phyloP scores from a whole-genome alignment of 495 filamentous ascomycete genomes.

The Penicillium desertorum region DNA sequence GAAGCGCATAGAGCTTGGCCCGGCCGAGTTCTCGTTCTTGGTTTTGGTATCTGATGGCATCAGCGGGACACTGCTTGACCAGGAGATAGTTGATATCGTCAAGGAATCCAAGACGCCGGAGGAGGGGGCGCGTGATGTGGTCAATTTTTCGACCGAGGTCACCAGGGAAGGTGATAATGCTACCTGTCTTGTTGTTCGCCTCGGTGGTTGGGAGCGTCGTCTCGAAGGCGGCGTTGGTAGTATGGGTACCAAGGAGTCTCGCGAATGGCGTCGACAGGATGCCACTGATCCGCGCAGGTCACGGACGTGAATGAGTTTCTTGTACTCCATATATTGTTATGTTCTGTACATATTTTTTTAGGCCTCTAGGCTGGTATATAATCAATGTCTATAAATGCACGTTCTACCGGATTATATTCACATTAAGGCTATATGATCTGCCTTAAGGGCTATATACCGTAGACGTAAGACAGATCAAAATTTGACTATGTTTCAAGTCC shows the following conservation, averaged over 20 bases:
- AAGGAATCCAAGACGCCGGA: slow-evolving; percentile 92
- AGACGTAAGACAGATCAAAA: no score
- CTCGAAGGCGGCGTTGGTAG: slow-evolving; percentile 84
- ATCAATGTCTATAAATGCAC: slow-evolving; percentile 3
- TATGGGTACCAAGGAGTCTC: slow-evolving; percentile 83
- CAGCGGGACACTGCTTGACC: slow-evolving; percentile 75
- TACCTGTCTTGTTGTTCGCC: slow-evolving; percentile 85
- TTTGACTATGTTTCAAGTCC: not conserved
- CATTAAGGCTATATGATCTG: no score
- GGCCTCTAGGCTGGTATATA: slow-evolving; percentile 13
- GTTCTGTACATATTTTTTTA: slow-evolving; percentile 19
- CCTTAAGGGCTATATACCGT: no score
- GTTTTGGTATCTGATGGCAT: slow-evolving; percentile 88
- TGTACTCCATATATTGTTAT: slow-evolving; percentile 1
- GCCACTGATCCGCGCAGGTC: slow-evolving; percentile 79
- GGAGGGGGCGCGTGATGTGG: slow-evolving; percentile 73
- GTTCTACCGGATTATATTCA: not conserved
- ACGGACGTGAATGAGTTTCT: slow-evolving; percentile 45
- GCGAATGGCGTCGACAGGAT: slow-evolving; percentile 81
- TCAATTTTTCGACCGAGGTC: slow-evolving; percentile 84
- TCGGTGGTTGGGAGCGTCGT: slow-evolving; percentile 94
- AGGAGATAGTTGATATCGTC: slow-evolving; percentile 93
- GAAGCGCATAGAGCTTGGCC: slow-evolving; percentile 64
- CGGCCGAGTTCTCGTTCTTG: slow-evolving; percentile 83
- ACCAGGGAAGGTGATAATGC: slow-evolving; percentile 84